Base-by-base conservation (phyloP, 306 rosid genomes). In the Prunus mume region DNA sequence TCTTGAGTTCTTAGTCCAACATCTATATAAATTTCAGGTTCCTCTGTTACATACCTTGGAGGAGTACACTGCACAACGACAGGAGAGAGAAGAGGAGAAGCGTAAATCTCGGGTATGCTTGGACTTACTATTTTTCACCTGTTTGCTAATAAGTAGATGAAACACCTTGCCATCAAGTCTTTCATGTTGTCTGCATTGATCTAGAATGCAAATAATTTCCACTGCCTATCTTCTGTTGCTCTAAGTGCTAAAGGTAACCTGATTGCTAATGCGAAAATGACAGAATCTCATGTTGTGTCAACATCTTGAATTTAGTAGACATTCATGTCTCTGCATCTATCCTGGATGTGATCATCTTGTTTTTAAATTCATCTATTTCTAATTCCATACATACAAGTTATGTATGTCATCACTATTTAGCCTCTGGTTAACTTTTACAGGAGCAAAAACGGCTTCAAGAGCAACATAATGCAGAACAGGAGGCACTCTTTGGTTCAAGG, bases 381-480 rank as follows among this genome's bases (percentile, higher is more conserved):
- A 28, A n/a, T 13, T 70, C 11, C 43, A 32, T 70, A 54, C 47
- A 13, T 28, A 38, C 6, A 10, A 50, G 11, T 28, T 30, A 28
- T 28, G 24, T 10, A 69, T 63, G 20, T 19, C 8, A 30, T 30
- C 2, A 30, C 30, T 10, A n/a, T 6, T 55, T 5, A 72, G 28
- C 57, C 38, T 52, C 45, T 51, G 49, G 6, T 69, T 52, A 18
- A 10, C 22, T 10, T 62, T 64, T 63, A 60, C 90, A 91, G 95
- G 97, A 94, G 85, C 93, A 85, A 79, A 94, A 84, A 77, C 80
- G 91, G 75, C 78, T 79, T 81, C 96, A 84, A 58, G 98, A 94
- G 62, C 97, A 89, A 73, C 86, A 61, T 28, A 88, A 84, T 68
- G 84, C 86, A 32, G 95, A 88, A 80, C 95, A 94, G 75, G 96